A percentile compares a stretch with the other conserved stretches of the same genome.
Evolutionary conservation across 2,329 filamentous ascomycete genomes (phyloP).

Genomic region (Aureobasidium sp.): DNA sequence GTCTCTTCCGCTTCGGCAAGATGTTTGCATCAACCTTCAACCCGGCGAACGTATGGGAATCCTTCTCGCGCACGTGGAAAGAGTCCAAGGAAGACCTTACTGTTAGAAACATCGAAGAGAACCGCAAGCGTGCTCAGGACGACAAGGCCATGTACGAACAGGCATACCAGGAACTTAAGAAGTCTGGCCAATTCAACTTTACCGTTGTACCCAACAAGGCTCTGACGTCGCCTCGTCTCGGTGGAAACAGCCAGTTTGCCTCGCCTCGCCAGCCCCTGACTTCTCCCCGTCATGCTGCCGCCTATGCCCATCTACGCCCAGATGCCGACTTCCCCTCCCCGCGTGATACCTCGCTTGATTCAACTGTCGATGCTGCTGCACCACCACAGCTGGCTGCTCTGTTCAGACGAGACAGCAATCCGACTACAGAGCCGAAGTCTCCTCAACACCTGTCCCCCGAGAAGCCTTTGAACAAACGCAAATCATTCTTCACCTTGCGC

Average conservation of each 20-base stretch:
- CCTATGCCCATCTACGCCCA: not conserved
- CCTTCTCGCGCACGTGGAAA: constrained; percentile 38
- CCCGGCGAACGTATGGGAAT: constrained; percentile 44
- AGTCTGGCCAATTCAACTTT: constrained; percentile 40
- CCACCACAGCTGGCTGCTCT: constrained; percentile 1
- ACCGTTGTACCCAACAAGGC: constrained; percentile 14
- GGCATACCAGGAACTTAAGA: constrained; percentile 49
- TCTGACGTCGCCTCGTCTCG: not conserved
- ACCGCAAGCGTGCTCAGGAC: constrained; percentile 23
- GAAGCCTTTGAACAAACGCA: constrained; percentile 9
- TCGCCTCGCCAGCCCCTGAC: constrained; percentile 6
- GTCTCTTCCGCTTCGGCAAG: constrained; percentile 51
- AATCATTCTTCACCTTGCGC: constrained; percentile 18
- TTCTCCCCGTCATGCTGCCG: constrained; percentile 2
- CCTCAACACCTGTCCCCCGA: constrained; percentile 1
- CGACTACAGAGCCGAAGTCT: not conserved
- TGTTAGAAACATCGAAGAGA: constrained; percentile 33
- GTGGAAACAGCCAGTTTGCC: not conserved
- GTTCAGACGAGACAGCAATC: constrained; percentile 2
- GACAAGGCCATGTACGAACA: constrained; percentile 42
- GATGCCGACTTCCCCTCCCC: not conserved
- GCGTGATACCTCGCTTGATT: not conserved
- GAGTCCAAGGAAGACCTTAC: constrained; percentile 37
- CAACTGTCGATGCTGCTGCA: not conserved
- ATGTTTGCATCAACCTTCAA: constrained; percentile 49